Conservation (phyloP, 768 basidiomycete genomes). For the Mycena rebaudengoi region DNA sequence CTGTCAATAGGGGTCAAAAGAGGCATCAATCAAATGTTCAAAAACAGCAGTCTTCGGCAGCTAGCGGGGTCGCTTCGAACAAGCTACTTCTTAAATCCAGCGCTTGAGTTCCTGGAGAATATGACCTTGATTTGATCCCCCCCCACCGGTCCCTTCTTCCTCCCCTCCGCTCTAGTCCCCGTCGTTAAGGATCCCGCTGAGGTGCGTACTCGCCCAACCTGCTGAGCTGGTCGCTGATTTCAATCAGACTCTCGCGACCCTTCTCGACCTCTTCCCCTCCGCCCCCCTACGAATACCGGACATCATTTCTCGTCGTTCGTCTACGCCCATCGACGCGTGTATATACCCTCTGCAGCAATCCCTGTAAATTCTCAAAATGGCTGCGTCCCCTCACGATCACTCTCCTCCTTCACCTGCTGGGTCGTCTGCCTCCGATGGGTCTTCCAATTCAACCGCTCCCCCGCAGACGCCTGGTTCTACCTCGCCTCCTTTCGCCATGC, state of each 20-base stretch:
- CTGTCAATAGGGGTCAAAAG: too few relatives aligned
- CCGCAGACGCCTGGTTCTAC: neutral
- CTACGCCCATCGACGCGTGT: constrained; percentile 50
- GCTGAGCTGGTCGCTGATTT: neutral
- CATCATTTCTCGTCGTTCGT: constrained; percentile 40
- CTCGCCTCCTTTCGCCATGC: constrained; percentile 37
- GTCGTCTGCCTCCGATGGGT: constrained; percentile 13
- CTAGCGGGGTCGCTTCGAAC: constrained; percentile 20
- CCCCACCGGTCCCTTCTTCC: constrained; percentile 2
- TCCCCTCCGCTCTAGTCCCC: constrained; percentile 8
- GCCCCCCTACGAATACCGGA: constrained; percentile 28
- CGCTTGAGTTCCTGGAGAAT: neutral
- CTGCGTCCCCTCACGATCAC: constrained; percentile 21
- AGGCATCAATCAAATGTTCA: too few relatives aligned
- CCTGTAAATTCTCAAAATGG: constrained; percentile 27
- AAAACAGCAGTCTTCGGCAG: too few relatives aligned
- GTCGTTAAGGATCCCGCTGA: constrained; percentile 25
- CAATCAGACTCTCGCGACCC: constrained; percentile 66
- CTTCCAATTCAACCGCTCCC: neutral
- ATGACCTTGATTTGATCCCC: constrained; percentile 17
- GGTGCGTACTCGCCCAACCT: neutral
- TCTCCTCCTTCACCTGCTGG: constrained; percentile 28
- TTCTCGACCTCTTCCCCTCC: constrained; percentile 63
- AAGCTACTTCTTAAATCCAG: constrained; percentile 14
- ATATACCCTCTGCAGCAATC: constrained; percentile 4